Conservation (phyloP, 495 filamentous ascomycete genomes). For the Bryoglossum gracile region DNA sequence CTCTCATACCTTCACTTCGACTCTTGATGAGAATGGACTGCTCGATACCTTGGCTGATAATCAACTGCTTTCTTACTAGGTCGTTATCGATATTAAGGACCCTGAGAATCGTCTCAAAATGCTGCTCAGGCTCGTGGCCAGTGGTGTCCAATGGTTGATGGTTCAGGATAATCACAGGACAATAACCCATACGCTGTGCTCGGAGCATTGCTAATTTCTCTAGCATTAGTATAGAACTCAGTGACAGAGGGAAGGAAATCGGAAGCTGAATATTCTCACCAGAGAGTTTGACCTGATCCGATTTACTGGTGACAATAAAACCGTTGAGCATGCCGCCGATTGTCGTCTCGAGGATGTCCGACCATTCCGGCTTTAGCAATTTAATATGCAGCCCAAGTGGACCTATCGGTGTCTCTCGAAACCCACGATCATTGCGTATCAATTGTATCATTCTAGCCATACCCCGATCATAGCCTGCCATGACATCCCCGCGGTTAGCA, state of each 20-base stretch:
- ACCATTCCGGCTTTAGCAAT: slow-evolving; percentile 75
- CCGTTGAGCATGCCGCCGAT: slow-evolving; percentile 56
- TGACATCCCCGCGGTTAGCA: slow-evolving; percentile 41
- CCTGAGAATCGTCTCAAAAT: slow-evolving; percentile 69
- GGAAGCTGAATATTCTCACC: neutral
- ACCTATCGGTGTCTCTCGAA: slow-evolving; percentile 67
- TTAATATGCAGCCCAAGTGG: slow-evolving; percentile 73
- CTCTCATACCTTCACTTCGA: slow-evolving; percentile 53
- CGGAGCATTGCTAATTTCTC: neutral
- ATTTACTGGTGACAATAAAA: slow-evolving; percentile 74
- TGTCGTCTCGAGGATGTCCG: slow-evolving; percentile 67
- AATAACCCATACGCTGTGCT: slow-evolving; percentile 38
- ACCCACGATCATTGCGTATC: slow-evolving; percentile 61
- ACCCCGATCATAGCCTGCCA: slow-evolving; percentile 51
- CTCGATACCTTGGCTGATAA: slow-evolving; percentile 78
- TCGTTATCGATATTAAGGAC: slow-evolving; percentile 77
- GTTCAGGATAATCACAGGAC: slow-evolving; percentile 48
- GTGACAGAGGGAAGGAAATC: neutral
- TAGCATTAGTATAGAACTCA: neutral
- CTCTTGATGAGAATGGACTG: slow-evolving; percentile 72
- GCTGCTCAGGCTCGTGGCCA: slow-evolving; percentile 61
- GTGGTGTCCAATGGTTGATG: slow-evolving; percentile 51
- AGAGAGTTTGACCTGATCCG: slow-evolving; percentile 57
- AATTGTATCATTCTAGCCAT: slow-evolving; percentile 56
- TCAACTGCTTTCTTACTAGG: slow-evolving; percentile 67